Evolutionary conservation across 352 stramenopile genomes (phyloP), one percentile per base, ranked within the genome.

Genomic region (Phytophthora lateralis): DNA sequence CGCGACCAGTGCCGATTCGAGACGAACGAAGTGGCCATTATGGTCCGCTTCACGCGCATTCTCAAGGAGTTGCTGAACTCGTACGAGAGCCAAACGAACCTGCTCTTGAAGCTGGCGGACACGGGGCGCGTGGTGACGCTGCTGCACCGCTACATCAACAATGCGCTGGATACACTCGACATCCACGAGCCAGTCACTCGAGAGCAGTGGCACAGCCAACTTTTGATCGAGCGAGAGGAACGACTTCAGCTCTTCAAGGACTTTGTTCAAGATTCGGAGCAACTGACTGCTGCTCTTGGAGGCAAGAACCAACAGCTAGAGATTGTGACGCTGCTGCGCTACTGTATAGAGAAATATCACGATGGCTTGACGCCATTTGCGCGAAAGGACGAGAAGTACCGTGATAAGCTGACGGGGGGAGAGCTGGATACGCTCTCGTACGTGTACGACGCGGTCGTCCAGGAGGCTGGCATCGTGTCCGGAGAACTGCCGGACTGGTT

Each of bases 61-160:
- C 46, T 70, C 8, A 71, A 71, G 55, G 56, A 71, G 51, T 18
- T 50, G 26, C 39, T 71, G 56, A 56, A 66, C 35, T 71, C 63
- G 42, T 75, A 75, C 57, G 62, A 75, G 53, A 69, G 62, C 44
- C 63, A 72, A 53, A 34, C 51, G 27, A 66, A 70, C 6, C 48
- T 69, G 52, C 48, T 75, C 32, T 45, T 75, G 37, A 70, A 72
- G 63, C 34, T 75, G 35, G 67, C 67, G 29, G 63, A 75, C 57
- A 72, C 67, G n/a, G 63, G 63, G 4, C 61, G 61, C 37, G 56
- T 75, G 8, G 49, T 56, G 29, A 52, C 63, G 29, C 63, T 75
- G 26, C 45, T 70, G 52, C 63, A 75, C 43, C 57, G 67, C 3
- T 69, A 60, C 63, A 61, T 66, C 30, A 61, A 63, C 27, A 71